A percentile compares a stretch with the other conserved stretches of the same genome.
These are phyloP conservation scores for Yarrowia sp. DNA, from an alignment of 805 yeast genomes.

Conservation along the genomic window DNA sequence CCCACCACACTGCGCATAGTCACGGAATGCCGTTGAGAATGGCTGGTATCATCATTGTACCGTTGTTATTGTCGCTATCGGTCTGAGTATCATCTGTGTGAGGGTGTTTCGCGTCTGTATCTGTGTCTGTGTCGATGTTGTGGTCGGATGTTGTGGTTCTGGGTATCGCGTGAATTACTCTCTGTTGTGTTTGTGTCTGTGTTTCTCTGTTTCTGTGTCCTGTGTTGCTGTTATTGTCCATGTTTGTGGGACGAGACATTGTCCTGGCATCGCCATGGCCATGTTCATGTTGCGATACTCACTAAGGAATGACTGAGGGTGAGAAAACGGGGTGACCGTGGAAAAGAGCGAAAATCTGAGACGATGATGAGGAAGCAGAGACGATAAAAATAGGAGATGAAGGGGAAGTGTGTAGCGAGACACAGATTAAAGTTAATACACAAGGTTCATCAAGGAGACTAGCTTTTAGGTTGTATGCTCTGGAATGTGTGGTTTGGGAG, in stretches of 20 bases:
- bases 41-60: too few relatives aligned
- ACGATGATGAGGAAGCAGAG: constrained; percentile 36
- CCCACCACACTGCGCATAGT: too few relatives aligned
- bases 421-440: background rate
- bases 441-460: constrained; percentile 36
- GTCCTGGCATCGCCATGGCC: background rate
- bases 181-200: constrained; percentile 1
- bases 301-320: constrained; percentile 39
- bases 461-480: constrained; percentile 5
- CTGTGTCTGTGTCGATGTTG: background rate
- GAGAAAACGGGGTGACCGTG: constrained; percentile 37
- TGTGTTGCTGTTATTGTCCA: too few relatives aligned
- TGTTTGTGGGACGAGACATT: background rate
- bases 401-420: constrained; percentile 14
- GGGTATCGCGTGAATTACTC: constrained; percentile 12
- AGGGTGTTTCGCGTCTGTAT: background rate
- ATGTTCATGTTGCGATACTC: constrained; percentile 5
- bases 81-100: background rate
- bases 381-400: constrained; percentile 27
- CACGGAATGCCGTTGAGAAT: background rate
- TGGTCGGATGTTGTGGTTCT: background rate
- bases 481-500: constrained; percentile 17
- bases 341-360: constrained; percentile 35
- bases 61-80: background rate
- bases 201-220: too few relatives aligned